Evolutionary conservation across 1,284 basidiomycete species (phyloP), one percentile per base, ranked within the genome.

Genomic region (Ceratobasidium sp.): DNA sequence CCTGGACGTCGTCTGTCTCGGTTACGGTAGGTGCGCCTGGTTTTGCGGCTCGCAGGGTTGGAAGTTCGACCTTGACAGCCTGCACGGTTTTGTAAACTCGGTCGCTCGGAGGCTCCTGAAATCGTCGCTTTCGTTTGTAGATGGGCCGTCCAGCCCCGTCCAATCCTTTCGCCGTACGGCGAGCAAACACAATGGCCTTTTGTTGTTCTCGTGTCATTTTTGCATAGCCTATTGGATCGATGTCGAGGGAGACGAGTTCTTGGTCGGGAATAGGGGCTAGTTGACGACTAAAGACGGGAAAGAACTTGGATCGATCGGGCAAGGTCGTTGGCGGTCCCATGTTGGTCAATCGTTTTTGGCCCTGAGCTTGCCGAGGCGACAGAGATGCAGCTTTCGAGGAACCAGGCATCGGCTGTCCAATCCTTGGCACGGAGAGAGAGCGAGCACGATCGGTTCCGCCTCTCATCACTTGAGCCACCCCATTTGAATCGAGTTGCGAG

Each of bases 1-100:
- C 82, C 81, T 93, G 89, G 40, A 96, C 87, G 78, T 94, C 92
- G 51, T 88, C 88, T 22, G 88, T 87, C 79, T 91, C 89, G 5
- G 86, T 87, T 74, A 90, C 66, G 85, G 83, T 0, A 89, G 88
- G 15, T 84, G 86, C 29, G 82, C 83, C 1, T 84, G 84, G 68
- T 85, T 87, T 17, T 85, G 82, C 11, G 89, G 90, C 67, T 86
- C 84, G 3, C 89, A 90, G 1, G 87, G 85, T 0, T 88, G 77
- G 62, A 3, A 71, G 69, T 29, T 81, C 76, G 32, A 89, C 6
- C 86, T 87, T 76, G 2, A 76, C 74, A 37, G 77, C 76, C 54
- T 74, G 56, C 40, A 76, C 17, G n/a, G 78, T 56, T 43, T 78
- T 69, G n/a, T 67, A 32, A 5, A 78, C 61, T 44, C 75, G 73